Conservation (phyloP, 441 rosid species). For the Pelargonium myrrhifolium region DNA sequence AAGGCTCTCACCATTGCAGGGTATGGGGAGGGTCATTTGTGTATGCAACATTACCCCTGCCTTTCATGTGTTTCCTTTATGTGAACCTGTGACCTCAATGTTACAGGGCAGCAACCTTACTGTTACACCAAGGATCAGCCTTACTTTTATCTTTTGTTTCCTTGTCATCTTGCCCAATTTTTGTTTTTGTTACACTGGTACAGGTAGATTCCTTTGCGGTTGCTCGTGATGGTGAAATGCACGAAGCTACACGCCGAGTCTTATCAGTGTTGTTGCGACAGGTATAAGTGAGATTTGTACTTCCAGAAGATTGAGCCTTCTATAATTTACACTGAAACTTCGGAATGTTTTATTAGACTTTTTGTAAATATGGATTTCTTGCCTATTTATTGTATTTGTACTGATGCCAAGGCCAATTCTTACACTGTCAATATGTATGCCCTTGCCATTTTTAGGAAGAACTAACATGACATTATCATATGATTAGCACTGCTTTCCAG, state of each 20-base stretch:
- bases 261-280: constrained; percentile 84
- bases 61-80: too few relatives aligned
- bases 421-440: background rate
- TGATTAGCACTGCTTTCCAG: background rate
- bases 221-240: constrained; percentile 77
- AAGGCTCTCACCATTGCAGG: too few relatives aligned
- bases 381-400: background rate
- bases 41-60: too few relatives aligned
- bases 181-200: background rate
- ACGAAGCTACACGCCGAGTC: constrained; percentile 93
- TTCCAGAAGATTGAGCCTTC: background rate
- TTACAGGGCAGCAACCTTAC: too few relatives aligned
- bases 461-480: background rate
- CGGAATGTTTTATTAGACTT: too few relatives aligned
- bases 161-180: background rate
- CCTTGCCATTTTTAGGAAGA: background rate
- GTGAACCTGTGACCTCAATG: too few relatives aligned
- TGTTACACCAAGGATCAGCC: background rate
- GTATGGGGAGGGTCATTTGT: too few relatives aligned
- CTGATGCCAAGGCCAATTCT: background rate
- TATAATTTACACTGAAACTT: too few relatives aligned
- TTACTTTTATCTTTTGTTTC: background rate
- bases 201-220: constrained; percentile 94
- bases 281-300: constrained; percentile 32
- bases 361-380: background rate